These are phyloP conservation scores for Saturnispora serradocipensis DNA, from an alignment of 805 yeast genomes.

Conservation along the genomic window DNA sequence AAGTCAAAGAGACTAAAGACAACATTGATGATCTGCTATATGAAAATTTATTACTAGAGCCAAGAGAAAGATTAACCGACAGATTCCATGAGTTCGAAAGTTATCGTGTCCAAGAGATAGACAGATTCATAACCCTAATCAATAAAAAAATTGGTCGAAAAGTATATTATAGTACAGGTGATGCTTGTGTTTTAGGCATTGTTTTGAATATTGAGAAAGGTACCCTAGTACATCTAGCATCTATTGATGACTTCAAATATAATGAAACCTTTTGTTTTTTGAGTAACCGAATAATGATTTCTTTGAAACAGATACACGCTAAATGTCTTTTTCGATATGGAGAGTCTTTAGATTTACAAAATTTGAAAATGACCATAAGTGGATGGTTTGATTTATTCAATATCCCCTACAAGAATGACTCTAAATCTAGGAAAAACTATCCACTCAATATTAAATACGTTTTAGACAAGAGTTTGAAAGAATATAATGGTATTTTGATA, in stretches of 20 bases:
- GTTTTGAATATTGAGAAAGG: slow-evolving; percentile 12
- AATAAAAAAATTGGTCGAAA: slow-evolving; percentile 5
- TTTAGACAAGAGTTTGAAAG: not conserved
- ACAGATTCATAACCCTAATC: not conserved
- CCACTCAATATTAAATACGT: slow-evolving; percentile 1
- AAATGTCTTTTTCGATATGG: slow-evolving; percentile 3
- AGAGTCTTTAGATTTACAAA: not conserved
- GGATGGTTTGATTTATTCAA: slow-evolving; percentile 5
- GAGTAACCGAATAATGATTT: not conserved
- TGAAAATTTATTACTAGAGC: not conserved
- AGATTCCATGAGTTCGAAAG: not conserved
- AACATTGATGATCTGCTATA: not conserved
- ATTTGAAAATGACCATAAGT: slow-evolving; percentile 1
- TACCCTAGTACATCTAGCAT: slow-evolving; percentile 8
- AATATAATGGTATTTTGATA: not conserved
- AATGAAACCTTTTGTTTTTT: slow-evolving; percentile 5
- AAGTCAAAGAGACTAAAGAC: not conserved
- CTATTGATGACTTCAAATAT: not conserved
- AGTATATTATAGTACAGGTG: slow-evolving; percentile 4
- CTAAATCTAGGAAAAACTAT: not conserved
- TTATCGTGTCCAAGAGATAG: not conserved
- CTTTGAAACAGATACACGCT: slow-evolving; percentile 1
- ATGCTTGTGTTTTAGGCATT: slow-evolving; percentile 7
- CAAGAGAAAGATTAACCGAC: not conserved
- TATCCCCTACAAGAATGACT: not conserved